Percentiles rank a stretch among this genome's conserved stretches.
These are phyloP conservation scores for Dactylellina cionopaga DNA, from an alignment of 2,329 filamentous ascomycete species.

Conservation along the genomic window DNA sequence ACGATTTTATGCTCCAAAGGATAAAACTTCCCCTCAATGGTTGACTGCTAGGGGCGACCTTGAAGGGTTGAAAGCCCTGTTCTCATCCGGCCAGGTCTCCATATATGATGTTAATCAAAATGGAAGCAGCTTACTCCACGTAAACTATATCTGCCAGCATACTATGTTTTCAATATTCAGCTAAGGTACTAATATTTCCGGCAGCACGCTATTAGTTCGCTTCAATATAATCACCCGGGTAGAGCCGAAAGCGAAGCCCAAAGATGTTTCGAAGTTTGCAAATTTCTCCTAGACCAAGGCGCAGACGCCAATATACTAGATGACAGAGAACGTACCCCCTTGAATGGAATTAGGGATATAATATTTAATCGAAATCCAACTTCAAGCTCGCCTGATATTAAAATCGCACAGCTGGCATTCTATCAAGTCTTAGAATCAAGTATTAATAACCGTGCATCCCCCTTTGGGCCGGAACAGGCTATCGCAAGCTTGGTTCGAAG, in stretches of 20 bases:
- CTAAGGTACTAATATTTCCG: neutral
- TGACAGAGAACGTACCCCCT: slow-evolving; percentile 7
- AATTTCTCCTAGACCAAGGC: slow-evolving; percentile 31
- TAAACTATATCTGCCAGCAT: too few relatives aligned
- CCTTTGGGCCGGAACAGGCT: slow-evolving; percentile 17
- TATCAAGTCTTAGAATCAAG: slow-evolving; percentile 10
- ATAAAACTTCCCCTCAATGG: neutral
- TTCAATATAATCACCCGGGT: neutral
- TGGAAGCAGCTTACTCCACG: slow-evolving; percentile 33
- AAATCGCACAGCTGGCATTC: slow-evolving; percentile 9
- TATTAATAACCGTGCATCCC: slow-evolving; percentile 11
- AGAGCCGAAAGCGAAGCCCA: neutral
- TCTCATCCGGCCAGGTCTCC: slow-evolving; percentile 2
- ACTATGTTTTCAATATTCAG: too few relatives aligned
- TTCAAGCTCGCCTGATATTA: neutral
- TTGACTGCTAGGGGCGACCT: slow-evolving; percentile 15
- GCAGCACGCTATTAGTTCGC: neutral
- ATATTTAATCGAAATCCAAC: neutral
- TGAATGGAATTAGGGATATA: neutral
- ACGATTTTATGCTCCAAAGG: neutral
- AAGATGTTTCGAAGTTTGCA: slow-evolving; percentile 10
- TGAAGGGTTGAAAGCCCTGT: neutral
- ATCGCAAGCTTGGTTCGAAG: slow-evolving; percentile 1
- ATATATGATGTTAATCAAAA: slow-evolving; percentile 26
- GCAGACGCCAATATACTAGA: slow-evolving; percentile 22